Evolutionary conservation across 208 protist genomes (phyloP).

Genomic region (Acanthamoeba healyi): DNA sequence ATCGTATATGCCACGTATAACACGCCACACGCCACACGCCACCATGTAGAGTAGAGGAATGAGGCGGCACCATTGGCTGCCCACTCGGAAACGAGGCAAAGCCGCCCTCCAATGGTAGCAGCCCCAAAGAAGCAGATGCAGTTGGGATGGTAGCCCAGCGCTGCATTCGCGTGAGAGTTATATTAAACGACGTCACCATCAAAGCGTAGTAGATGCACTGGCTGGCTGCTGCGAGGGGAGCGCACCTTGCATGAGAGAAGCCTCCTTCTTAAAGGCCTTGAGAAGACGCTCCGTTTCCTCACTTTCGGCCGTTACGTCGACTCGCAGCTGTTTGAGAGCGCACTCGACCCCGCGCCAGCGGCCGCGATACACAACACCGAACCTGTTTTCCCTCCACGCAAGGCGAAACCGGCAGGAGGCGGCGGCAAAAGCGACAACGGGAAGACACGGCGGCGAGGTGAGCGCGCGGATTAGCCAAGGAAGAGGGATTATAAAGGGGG

Average conservation of each 20-base stretch:
- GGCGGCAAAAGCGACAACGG: no score
- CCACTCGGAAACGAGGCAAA: slow-evolving; percentile 62
- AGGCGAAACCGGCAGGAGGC: no score
- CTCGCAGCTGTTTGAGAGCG: slow-evolving; percentile 37
- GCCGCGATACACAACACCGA: slow-evolving; percentile 38
- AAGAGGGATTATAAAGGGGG: not conserved
- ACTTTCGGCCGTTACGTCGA: slow-evolving; percentile 12
- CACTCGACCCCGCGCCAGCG: slow-evolving; percentile 48
- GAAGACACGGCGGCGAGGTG: not conserved
- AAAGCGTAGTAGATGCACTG: not conserved
- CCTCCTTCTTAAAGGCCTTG: slow-evolving; percentile 46
- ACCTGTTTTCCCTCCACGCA: not conserved
- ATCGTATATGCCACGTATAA: no score
- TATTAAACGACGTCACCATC: no score
- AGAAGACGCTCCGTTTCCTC: slow-evolving; percentile 41
- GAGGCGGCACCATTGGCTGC: not conserved
- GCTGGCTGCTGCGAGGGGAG: not conserved
- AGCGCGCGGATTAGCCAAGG: no score
- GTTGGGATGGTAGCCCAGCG: slow-evolving; percentile 59
- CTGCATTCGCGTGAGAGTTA: no score
- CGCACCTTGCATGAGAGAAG: slow-evolving; percentile 56
- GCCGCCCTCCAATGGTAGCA: not conserved
- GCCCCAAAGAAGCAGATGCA: slow-evolving; percentile 70
- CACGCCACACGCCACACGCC: no score
- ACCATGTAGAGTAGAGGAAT: no score